phyloP scores from a whole-genome alignment of 2,329 filamentous ascomycete genomes.

The Penicillium sclerotiorum region DNA sequence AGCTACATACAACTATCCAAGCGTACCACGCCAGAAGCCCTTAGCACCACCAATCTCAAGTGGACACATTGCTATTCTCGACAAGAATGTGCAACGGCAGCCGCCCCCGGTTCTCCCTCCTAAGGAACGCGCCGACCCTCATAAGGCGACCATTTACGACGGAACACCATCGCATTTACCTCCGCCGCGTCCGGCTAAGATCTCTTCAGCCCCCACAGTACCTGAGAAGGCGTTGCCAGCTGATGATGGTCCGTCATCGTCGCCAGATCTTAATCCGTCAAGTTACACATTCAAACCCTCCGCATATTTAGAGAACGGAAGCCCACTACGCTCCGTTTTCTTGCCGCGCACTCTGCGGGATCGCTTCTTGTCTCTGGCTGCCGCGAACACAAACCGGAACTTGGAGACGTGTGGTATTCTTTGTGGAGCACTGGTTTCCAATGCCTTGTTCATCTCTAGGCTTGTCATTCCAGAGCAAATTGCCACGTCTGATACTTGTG shows the following conservation, averaged over 20 bases:
- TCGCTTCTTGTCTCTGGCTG: conserved; percentile 73
- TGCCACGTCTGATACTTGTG: conserved; percentile 89
- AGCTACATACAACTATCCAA: conserved; percentile 47
- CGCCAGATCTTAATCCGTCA: conserved; percentile 41
- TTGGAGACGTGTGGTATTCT: conserved; percentile 95
- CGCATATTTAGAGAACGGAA: conserved; percentile 86
- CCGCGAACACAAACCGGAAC: conserved; percentile 75
- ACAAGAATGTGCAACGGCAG: conserved; percentile 21
- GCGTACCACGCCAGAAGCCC: conserved; percentile 41
- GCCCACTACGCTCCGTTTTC: conserved; percentile 83
- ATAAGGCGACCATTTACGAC: conserved; percentile 19
- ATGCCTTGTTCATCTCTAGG: conserved; percentile 86
- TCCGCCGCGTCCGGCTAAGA: conserved; percentile 28
- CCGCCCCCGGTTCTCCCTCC: conserved; percentile 44
- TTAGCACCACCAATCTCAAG: conserved; percentile 26
- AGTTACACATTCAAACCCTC: conserved; percentile 80
- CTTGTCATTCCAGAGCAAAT: conserved; percentile 90
- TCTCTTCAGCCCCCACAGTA: conserved; percentile 26
- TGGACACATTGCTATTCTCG: conserved; percentile 19
- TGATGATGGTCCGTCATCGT: conserved; percentile 15
- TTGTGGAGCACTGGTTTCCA: conserved; percentile 86
- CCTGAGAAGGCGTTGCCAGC: conserved; percentile 29
- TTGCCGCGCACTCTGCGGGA: conserved; percentile 74
- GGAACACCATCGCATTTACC: conserved; percentile 22
- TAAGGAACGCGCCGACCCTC: conserved; percentile 31